A percentile compares a stretch with the other conserved stretches of the same genome.
Evolutionary conservation across 768 basidiomycete species (phyloP).

Genomic region (Goffeauzyma gilvescens): DNA sequence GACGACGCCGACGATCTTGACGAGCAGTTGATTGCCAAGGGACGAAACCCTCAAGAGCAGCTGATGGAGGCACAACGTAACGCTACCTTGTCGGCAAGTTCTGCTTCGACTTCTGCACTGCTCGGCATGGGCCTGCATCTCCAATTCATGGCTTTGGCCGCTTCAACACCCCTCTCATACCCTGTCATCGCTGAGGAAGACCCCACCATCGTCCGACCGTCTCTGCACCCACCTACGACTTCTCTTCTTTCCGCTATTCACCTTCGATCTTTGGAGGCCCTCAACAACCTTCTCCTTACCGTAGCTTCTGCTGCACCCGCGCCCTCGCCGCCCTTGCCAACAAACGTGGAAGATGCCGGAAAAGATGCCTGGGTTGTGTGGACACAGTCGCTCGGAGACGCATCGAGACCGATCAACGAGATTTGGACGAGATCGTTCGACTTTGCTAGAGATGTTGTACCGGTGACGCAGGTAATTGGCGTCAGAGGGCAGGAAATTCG

Average conservation of each 20-base stretch:
- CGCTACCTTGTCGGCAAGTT: conserved; percentile 35
- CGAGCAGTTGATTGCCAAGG: conserved; percentile 24
- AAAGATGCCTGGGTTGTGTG: conserved; percentile 20
- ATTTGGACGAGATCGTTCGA: conserved; percentile 23
- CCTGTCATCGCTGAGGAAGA: conserved; percentile 38
- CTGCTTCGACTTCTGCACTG: conserved; percentile 3
- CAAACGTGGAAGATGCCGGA: conserved; percentile 37
- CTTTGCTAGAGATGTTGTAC: conserved; percentile 20
- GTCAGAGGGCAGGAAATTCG: conserved; percentile 44
- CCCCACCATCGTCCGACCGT: conserved; percentile 21
- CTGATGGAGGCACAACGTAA: not conserved
- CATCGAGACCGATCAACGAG: conserved; percentile 42
- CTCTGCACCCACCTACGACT: conserved; percentile 69
- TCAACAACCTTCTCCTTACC: conserved; percentile 74
- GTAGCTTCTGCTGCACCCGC: conserved; percentile 36
- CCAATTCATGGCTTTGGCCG: conserved; percentile 42
- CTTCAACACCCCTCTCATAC: conserved; percentile 65
- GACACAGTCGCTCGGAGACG: conserved; percentile 39
- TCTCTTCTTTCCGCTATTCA: conserved; percentile 68
- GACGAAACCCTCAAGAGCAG: conserved; percentile 32
- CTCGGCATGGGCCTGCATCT: conserved; percentile 36
- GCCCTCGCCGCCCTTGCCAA: conserved; percentile 33
- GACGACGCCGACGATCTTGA: conserved; percentile 33
- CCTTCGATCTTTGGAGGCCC: conserved; percentile 64
- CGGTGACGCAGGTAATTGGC: conserved; percentile 16